Percentiles rank a stretch among this genome's conserved stretches.
Evolutionary conservation across 2,329 filamentous ascomycete genomes (phyloP).

Genomic region (Biscogniauxia marginata): DNA sequence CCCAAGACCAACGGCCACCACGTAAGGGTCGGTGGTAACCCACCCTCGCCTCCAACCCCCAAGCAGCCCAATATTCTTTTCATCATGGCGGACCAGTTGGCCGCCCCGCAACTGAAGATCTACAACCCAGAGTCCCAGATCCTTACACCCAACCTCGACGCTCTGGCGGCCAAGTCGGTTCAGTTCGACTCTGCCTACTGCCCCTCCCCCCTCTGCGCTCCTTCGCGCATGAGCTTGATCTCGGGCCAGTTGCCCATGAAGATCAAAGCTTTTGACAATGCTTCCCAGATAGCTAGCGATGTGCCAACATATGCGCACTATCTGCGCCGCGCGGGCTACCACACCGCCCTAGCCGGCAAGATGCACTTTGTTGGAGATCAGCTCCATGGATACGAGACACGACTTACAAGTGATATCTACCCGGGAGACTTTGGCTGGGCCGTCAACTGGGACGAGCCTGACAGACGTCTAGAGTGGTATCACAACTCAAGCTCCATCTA

Average conservation of each 20-base stretch:
- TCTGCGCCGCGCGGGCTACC: constrained; percentile 78
- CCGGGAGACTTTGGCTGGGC: constrained; percentile 93
- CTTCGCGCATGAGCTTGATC: constrained; percentile 92
- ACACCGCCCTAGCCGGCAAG: constrained; percentile 88
- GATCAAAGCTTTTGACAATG: constrained; percentile 91
- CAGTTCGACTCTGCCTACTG: constrained; percentile 95
- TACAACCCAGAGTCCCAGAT: constrained; percentile 87
- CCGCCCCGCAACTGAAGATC: constrained; percentile 86
- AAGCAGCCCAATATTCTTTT: constrained; percentile 77
- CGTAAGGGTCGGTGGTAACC: constrained; percentile 26
- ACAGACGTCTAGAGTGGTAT: constrained; percentile 86
- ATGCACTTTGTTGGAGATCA: constrained; percentile 98
- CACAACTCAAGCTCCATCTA: constrained; percentile 93
- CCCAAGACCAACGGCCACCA: constrained; percentile 28
- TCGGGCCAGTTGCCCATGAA: constrained; percentile 87
- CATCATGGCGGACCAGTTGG: constrained; percentile 96
- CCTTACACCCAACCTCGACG: constrained; percentile 87
- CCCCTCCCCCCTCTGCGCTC: constrained; percentile 88
- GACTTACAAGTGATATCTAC: constrained; percentile 93
- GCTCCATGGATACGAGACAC: constrained; percentile 88
- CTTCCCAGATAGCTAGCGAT: constrained; percentile 77
- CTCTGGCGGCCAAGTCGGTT: constrained; percentile 75
- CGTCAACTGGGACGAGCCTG: constrained; percentile 92
- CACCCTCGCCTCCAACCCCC: constrained; percentile 23
- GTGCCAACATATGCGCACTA: constrained; percentile 93